Base-by-base conservation (phyloP, 2,329 filamentous ascomycete genomes). In the Colletotrichum sp. region DNA sequence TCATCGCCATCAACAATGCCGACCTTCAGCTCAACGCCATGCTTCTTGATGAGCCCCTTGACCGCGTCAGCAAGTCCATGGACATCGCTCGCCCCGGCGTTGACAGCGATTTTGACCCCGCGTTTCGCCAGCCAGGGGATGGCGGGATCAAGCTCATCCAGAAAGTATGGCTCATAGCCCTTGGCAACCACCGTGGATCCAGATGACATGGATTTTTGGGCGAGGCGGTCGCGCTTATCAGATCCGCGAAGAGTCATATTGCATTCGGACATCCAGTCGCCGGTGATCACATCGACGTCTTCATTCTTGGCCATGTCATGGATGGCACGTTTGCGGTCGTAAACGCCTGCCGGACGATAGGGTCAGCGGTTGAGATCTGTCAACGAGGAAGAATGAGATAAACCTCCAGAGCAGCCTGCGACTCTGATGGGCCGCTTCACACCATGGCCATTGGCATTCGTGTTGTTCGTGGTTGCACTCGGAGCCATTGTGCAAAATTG, bases 161-260 rank as follows among this genome's bases (percentile, higher is more conserved):
- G 78, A 78, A 84, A 79, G 77, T 82, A 77, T 80, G 71, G 88
- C 85, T 88, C 88, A 88, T 64, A 88, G 85, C 34, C 78, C 72
- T 80, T 80, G n/a, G 79, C 77, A 10, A 80, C 78, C 1, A 78
- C 70, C 1, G 77, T 70, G 79, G 78, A 78, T 13, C 78, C 82
- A 8, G 82, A 83, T 10, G 80, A 77, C 73, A 80, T 79, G 16
- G 78, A 72, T 15, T 76, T 75, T 18, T 79, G 76, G 52, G 78
- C 78, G 7, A 80, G 77, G 10, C 70, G 73, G 71, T 81, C 78
- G 6, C 79, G 77, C 76, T 81, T 82, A 77, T 81, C 79, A 61
- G 79, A 78, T 60, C 80, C 80, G 32, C 79, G 78, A 38, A 81
- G 79, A 7, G 80, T 80, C 80, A 82, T 82, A 68, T 81, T 82